Percentiles rank a stretch among this genome's conserved stretches.
Evolutionary conservation across 371 early-diverging fungal genomes (phyloP).

Genomic region (Lichtheimia hyalospora): DNA sequence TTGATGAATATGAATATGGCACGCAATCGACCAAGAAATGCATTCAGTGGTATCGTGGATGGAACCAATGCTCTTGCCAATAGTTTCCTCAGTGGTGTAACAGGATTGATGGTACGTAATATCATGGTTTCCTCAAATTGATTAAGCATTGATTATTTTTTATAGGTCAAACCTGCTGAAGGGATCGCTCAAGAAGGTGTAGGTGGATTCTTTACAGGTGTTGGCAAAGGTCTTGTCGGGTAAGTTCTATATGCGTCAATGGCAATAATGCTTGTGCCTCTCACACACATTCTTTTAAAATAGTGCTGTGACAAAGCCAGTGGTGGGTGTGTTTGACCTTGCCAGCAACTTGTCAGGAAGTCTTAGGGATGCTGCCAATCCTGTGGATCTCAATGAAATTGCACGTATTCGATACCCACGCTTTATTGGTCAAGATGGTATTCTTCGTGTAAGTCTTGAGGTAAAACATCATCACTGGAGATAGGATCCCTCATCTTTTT

Average conservation of each 20-base stretch:
- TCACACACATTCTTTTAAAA: not conserved
- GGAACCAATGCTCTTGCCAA: conserved; percentile 89
- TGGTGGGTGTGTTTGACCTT: conserved; percentile 86
- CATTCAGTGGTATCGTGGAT: conserved; percentile 85
- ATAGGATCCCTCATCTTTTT: not conserved
- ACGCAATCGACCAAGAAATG: conserved; percentile 92
- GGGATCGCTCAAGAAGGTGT: conserved; percentile 91
- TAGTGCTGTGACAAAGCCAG: conserved; percentile 85
- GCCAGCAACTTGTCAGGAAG: conserved; percentile 81
- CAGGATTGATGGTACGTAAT: conserved; percentile 64
- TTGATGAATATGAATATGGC: conserved; percentile 64
- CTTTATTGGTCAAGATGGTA: conserved; percentile 81
- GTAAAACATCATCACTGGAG: not conserved
- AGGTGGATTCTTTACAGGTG: conserved; percentile 94
- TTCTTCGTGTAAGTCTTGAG: conserved; percentile 59
- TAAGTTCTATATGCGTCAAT: conserved; percentile 23
- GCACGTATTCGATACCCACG: conserved; percentile 85
- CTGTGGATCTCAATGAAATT: conserved; percentile 79
- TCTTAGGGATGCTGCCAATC: conserved; percentile 94
- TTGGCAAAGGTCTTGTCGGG: conserved; percentile 96
- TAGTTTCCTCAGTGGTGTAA: conserved; percentile 86
- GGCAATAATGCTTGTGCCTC: not conserved
- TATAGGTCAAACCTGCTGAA: conserved; percentile 85
- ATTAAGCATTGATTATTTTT: not conserved
- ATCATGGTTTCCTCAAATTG: not conserved